Evolutionary conservation across 768 basidiomycete genomes (phyloP).

Genomic region (Auricularia heimuer): DNA sequence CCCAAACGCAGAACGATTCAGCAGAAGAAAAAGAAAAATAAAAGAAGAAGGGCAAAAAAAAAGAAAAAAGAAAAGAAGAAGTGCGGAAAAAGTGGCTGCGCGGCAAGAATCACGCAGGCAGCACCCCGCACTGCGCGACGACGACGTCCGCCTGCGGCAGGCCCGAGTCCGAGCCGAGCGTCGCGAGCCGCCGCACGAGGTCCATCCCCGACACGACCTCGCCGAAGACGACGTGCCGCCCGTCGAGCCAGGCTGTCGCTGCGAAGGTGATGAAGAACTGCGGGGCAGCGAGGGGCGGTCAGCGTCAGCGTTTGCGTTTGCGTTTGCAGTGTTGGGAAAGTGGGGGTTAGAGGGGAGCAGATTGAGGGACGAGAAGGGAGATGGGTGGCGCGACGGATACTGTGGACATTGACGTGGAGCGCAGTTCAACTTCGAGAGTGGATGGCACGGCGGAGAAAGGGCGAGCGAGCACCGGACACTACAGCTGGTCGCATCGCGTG

Average conservation of each 20-base stretch:
- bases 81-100: too few relatives aligned
- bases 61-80: too few relatives aligned
- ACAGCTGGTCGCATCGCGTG: too few relatives aligned
- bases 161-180: slow-evolving; percentile 26
- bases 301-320: neutral
- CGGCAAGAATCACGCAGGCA: too few relatives aligned
- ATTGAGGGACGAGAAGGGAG: neutral
- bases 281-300: neutral
- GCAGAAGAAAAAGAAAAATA: too few relatives aligned
- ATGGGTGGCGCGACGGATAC: too few relatives aligned
- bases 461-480: too few relatives aligned
- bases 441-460: too few relatives aligned
- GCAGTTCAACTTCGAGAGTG: too few relatives aligned
- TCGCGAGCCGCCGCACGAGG: slow-evolving; percentile 27
- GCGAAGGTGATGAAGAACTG: slow-evolving; percentile 34
- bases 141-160: slow-evolving; percentile 19
- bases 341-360: neutral
- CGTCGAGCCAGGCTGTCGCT: slow-evolving; percentile 29
- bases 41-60: too few relatives aligned
- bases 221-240: slow-evolving; percentile 31
- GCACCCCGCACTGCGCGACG: slow-evolving; percentile 8
- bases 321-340: neutral
- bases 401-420: too few relatives aligned
- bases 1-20: too few relatives aligned
- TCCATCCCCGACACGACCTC: slow-evolving; percentile 33